Conservation (phyloP, 148 eudicot species). For the Rhododendron simsii region DNA sequence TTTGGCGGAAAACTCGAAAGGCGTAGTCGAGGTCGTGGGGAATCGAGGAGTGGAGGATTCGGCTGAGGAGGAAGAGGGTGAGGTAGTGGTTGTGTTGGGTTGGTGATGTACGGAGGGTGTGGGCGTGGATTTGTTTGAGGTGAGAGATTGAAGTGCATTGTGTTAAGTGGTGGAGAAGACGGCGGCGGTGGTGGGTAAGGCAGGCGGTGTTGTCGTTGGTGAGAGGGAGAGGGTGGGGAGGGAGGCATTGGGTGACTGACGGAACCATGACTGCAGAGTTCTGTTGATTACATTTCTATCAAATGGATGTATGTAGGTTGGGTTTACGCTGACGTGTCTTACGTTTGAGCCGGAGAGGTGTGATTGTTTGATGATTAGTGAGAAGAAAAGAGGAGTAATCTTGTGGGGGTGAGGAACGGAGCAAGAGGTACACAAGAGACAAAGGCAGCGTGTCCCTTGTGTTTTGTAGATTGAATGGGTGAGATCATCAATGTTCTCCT, state of each 20-base stretch:
- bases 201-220: background rate
- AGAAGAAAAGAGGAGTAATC: too few species aligned
- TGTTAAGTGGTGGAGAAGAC: slow-evolving; percentile 39
- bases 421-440: too few species aligned
- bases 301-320: too few species aligned
- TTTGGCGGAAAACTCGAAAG: slow-evolving; percentile 33
- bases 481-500: too few species aligned
- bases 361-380: too few species aligned
- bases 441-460: too few species aligned
- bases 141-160: slow-evolving; percentile 42
- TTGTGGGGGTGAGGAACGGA: too few species aligned
- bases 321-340: too few species aligned
- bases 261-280: background rate
- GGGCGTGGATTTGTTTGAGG: slow-evolving; percentile 72
- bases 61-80: slow-evolving; percentile 35
- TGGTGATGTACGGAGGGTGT: slow-evolving; percentile 44
- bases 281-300: too few species aligned
- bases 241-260: background rate
- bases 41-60: slow-evolving; percentile 49
- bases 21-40: slow-evolving; percentile 38
- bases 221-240: background rate
- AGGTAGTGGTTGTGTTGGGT: slow-evolving; percentile 12
- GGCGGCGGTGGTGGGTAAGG: slow-evolving; percentile 1
- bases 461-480: too few species aligned
- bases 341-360: too few species aligned